A percentile compares a stretch with the other conserved stretches of the same genome.
phyloP scores from a whole-genome alignment of 1,139 yeast genomes.

The Geotrichum histeridarum region DNA sequence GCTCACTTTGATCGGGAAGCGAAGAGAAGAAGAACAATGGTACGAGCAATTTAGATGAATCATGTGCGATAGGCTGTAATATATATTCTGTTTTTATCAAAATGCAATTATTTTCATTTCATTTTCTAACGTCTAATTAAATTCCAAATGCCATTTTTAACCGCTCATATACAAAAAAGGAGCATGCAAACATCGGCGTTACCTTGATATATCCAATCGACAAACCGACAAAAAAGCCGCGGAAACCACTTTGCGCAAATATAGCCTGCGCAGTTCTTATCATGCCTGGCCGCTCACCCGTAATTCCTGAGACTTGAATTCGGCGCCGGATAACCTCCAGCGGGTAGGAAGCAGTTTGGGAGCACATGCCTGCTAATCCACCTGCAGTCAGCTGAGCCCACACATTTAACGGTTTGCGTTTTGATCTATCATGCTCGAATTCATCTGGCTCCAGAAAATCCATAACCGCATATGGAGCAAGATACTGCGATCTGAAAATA shows the following conservation, averaged over 20 bases:
- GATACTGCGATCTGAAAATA: slow-evolving; percentile 54
- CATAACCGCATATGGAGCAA: slow-evolving; percentile 55
- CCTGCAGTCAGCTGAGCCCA: slow-evolving; percentile 96
- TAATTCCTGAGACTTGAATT: slow-evolving; percentile 67
- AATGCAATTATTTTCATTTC: background rate
- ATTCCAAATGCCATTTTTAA: slow-evolving; percentile 65
- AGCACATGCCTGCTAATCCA: slow-evolving; percentile 87
- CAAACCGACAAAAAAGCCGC: slow-evolving; percentile 89
- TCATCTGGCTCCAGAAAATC: slow-evolving; percentile 15
- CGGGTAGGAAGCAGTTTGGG: slow-evolving; percentile 97
- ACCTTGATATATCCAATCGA: slow-evolving; percentile 93
- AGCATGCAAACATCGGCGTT: slow-evolving; percentile 95
- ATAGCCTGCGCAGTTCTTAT: slow-evolving; percentile 44
- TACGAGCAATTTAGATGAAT: slow-evolving; percentile 38
- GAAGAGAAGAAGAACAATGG: slow-evolving; percentile 71
- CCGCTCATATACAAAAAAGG: slow-evolving; percentile 90
- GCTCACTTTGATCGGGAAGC: slow-evolving; percentile 51
- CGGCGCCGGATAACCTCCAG: slow-evolving; percentile 91
- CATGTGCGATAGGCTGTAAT: background rate
- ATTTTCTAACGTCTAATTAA: slow-evolving; percentile 24
- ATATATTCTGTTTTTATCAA: background rate
- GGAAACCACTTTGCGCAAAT: slow-evolving; percentile 62
- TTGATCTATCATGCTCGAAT: slow-evolving; percentile 21
- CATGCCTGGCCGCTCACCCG: slow-evolving; percentile 35
- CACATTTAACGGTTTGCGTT: slow-evolving; percentile 53